Conservation (phyloP, 2,329 filamentous ascomycete genomes). For the Epichloe scottii region DNA sequence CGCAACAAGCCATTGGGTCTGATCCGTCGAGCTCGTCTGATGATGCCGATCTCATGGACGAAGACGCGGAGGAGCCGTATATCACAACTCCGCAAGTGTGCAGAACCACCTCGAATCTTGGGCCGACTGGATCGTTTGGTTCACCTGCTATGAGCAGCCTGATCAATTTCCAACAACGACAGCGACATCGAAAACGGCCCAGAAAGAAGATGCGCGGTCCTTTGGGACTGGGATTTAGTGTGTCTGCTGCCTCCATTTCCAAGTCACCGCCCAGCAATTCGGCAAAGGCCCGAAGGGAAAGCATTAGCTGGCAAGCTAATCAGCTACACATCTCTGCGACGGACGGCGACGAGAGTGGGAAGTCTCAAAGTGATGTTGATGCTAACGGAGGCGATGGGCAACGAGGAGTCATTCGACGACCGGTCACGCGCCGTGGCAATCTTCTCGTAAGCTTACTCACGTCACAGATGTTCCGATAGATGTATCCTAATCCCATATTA, state of each 20-base stretch:
- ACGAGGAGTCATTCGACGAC: slow-evolving; percentile 66
- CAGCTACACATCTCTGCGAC: slow-evolving; percentile 73
- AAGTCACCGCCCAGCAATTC: slow-evolving; percentile 57
- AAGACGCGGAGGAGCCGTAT: slow-evolving; percentile 68
- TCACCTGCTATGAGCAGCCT: slow-evolving; percentile 66
- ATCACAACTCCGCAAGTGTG: slow-evolving; percentile 69
- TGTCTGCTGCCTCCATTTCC: slow-evolving; percentile 37
- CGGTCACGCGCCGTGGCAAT: slow-evolving; percentile 79
- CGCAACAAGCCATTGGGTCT: slow-evolving; percentile 49
- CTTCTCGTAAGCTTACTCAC: slow-evolving; percentile 49
- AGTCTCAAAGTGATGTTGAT: slow-evolving; percentile 52
- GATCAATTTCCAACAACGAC: slow-evolving; percentile 68
- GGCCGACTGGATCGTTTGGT: slow-evolving; percentile 41
- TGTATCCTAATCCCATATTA: slow-evolving; percentile 21
- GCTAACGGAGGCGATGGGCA: slow-evolving; percentile 42
- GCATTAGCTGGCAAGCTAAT: slow-evolving; percentile 80
- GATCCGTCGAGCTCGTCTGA: slow-evolving; percentile 67
- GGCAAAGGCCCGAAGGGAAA: slow-evolving; percentile 59
- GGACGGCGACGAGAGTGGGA: slow-evolving; percentile 49
- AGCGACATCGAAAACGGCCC: slow-evolving; percentile 59
- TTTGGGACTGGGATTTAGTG: slow-evolving; percentile 38
- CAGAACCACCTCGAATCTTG: slow-evolving; percentile 40
- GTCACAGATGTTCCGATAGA: neutral
- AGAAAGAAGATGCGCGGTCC: slow-evolving; percentile 39
- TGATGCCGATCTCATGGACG: slow-evolving; percentile 58